phyloP scores from a whole-genome alignment of 2,329 filamentous ascomycete species.

The Penicillium sp. region DNA sequence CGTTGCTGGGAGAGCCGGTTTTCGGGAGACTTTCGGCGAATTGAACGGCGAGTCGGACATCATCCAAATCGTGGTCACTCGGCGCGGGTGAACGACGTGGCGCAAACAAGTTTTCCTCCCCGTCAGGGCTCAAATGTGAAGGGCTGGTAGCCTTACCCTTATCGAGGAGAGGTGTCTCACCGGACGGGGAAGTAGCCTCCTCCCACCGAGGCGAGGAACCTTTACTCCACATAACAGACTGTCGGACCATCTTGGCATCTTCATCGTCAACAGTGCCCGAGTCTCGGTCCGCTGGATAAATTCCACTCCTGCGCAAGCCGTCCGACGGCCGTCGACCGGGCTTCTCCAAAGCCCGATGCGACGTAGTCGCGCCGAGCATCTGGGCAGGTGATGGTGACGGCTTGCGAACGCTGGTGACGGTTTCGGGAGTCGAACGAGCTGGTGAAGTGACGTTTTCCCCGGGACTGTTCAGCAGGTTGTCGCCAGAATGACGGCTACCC shows the following conservation, averaged over 20 bases:
- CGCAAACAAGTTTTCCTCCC: slow-evolving; percentile 21
- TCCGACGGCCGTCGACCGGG: slow-evolving; percentile 28
- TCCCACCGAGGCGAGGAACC: slow-evolving; percentile 31
- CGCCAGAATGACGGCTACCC: slow-evolving; percentile 56
- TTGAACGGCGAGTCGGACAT: slow-evolving; percentile 51
- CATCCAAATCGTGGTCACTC: slow-evolving; percentile 28
- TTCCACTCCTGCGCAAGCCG: slow-evolving; percentile 38
- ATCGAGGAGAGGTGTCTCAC: slow-evolving; percentile 35
- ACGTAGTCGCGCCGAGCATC: slow-evolving; percentile 32
- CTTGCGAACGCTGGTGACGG: slow-evolving; percentile 21
- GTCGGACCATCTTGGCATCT: slow-evolving; percentile 44
- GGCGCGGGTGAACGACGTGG: slow-evolving; percentile 20
- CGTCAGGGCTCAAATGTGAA: slow-evolving; percentile 16
- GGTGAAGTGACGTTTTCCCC: slow-evolving; percentile 27
- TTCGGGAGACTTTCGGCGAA: slow-evolving; percentile 46
- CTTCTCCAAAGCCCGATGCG: slow-evolving; percentile 39
- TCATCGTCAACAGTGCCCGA: slow-evolving; percentile 42
- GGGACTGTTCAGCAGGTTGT: slow-evolving; percentile 51
- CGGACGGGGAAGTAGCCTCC: slow-evolving; percentile 28
- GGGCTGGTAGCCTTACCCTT: slow-evolving; percentile 22
- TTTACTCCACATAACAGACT: slow-evolving; percentile 38
- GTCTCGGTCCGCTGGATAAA: slow-evolving; percentile 33
- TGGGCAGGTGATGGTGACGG: slow-evolving; percentile 30
- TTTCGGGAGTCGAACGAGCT: slow-evolving; percentile 20
- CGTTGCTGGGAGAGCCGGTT: slow-evolving; percentile 42